Percentiles rank a stretch among this genome's conserved stretches.
Evolutionary conservation across 768 basidiomycete genomes (phyloP).

Genomic region (Auricularia heimuer): DNA sequence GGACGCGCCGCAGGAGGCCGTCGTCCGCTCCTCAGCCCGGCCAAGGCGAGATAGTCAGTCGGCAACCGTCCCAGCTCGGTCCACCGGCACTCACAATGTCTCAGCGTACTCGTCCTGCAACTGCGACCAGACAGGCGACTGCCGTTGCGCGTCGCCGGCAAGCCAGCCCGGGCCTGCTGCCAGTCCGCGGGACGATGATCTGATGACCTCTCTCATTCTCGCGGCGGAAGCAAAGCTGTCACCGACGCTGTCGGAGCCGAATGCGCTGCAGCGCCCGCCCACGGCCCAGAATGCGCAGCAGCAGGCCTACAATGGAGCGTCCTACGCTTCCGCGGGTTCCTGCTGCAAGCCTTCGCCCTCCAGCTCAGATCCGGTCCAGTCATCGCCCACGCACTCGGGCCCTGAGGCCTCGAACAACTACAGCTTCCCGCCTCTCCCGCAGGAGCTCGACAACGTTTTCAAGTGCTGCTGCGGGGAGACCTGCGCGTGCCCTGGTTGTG

Average conservation of each 20-base stretch:
- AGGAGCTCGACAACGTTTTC: conserved; percentile 13
- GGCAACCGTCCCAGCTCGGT: conserved; percentile 7
- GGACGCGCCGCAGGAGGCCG: conserved; percentile 30
- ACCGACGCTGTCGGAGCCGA: background rate
- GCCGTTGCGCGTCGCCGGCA: conserved; percentile 36
- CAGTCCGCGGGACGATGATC: conserved; percentile 24
- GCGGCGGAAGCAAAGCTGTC: conserved; percentile 47
- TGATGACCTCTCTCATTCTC: conserved; percentile 58
- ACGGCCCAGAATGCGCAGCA: background rate
- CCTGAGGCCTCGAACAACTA: conserved; percentile 17
- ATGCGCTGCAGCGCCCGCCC: background rate
- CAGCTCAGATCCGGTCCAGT: background rate
- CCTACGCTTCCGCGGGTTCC: background rate
- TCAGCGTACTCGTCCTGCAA: background rate
- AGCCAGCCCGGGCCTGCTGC: conserved; percentile 39
- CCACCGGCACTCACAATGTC: conserved; percentile 20
- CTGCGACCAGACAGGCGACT: conserved; percentile 1
- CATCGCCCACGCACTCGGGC: conserved; percentile 15
- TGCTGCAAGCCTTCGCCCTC: conserved; percentile 19
- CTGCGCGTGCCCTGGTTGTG: conserved; percentile 67
- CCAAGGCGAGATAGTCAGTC: background rate
- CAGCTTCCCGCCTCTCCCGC: conserved; percentile 39
- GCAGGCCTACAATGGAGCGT: background rate
- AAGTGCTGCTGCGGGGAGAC: conserved; percentile 59
- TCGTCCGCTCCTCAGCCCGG: conserved; percentile 29